Percentiles rank a stretch among this genome's conserved stretches.
These are phyloP conservation scores for Farysia itapuensis DNA, from an alignment of 1,284 basidiomycete genomes.

Conservation along the genomic window DNA sequence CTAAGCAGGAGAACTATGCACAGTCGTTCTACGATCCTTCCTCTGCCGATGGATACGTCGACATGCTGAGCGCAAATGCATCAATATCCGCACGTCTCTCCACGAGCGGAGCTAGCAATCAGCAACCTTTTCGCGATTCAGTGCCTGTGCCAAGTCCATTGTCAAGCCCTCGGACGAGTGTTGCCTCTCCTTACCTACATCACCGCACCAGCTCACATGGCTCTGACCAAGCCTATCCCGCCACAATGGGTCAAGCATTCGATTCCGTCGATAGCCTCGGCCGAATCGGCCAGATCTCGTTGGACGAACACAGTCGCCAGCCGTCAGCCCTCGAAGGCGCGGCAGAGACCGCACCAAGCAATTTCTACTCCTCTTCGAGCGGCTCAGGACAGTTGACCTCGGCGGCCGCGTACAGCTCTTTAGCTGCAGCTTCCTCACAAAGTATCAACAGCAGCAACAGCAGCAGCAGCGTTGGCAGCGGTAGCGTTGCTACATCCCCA, in stretches of 20 bases:
- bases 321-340: slow-evolving; percentile 22
- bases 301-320: slow-evolving; percentile 25
- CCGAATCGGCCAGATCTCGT: slow-evolving; percentile 25
- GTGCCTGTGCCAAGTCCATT: slow-evolving; percentile 18
- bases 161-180: slow-evolving; percentile 16
- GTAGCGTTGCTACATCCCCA: not conserved
- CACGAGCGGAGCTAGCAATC: slow-evolving; percentile 1
- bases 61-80: slow-evolving; percentile 12
- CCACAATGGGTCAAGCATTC: slow-evolving; percentile 2
- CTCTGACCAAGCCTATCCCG: slow-evolving; percentile 19
- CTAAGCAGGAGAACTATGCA: slow-evolving; percentile 1
- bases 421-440: not conserved
- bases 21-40: slow-evolving; percentile 33
- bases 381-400: not conserved
- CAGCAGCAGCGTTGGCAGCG: not conserved
- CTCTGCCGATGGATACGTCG: slow-evolving; percentile 37
- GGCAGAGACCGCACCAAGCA: not conserved
- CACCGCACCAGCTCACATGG: slow-evolving; percentile 18
- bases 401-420: not conserved
- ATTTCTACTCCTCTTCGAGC: not conserved
- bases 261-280: slow-evolving; percentile 16
- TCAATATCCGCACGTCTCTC: slow-evolving; percentile 9
- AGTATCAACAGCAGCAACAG: not conserved
- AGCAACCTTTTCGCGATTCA: slow-evolving; percentile 14
- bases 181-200: slow-evolving; percentile 13